These are phyloP conservation scores for Prototheca cutis DNA, from an alignment of 163 green algal species.

Conservation along the genomic window DNA sequence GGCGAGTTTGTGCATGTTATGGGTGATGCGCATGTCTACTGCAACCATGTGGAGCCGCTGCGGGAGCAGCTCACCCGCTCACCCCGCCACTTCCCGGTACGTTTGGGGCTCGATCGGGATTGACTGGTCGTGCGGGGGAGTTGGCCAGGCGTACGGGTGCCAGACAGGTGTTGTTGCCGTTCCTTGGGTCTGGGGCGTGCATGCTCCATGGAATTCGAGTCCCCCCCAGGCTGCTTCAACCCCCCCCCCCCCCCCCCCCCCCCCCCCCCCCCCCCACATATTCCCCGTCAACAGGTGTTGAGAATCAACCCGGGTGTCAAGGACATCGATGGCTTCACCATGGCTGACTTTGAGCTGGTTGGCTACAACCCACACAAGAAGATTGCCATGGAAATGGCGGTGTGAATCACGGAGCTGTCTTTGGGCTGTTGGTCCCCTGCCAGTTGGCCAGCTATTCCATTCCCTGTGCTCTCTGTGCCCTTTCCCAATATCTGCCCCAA, in stretches of 20 bases:
- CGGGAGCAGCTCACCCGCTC: slow-evolving; percentile 83
- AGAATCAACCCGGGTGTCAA: slow-evolving; percentile 74
- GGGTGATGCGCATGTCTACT: slow-evolving; percentile 96
- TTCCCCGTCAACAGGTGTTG: slow-evolving; percentile 30
- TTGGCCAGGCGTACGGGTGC: too few species aligned
- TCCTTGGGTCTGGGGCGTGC: neutral
- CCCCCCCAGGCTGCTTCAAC: too few species aligned
- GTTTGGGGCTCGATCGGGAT: neutral
- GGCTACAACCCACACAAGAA: slow-evolving; percentile 88
- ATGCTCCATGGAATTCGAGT: too few species aligned
- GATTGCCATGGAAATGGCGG: slow-evolving; percentile 98
- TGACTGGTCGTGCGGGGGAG: too few species aligned
- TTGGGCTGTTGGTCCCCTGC: too few species aligned
- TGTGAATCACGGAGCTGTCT: too few species aligned
- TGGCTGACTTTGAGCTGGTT: slow-evolving; percentile 84
- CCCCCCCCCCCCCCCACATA: too few species aligned
- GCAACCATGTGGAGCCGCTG: slow-evolving; percentile 93
- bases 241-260: too few species aligned
- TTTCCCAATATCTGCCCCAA: neutral
- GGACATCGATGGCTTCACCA: slow-evolving; percentile 84
- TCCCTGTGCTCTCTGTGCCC: neutral
- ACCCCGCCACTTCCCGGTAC: slow-evolving; percentile 74
- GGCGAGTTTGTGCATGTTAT: slow-evolving; percentile 93
- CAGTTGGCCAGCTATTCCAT: too few species aligned
- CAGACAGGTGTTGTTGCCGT: too few species aligned